Evolutionary conservation across 331 rosid species (phyloP), one percentile per base, ranked within the genome.

Genomic region (Quercus phellos): DNA sequence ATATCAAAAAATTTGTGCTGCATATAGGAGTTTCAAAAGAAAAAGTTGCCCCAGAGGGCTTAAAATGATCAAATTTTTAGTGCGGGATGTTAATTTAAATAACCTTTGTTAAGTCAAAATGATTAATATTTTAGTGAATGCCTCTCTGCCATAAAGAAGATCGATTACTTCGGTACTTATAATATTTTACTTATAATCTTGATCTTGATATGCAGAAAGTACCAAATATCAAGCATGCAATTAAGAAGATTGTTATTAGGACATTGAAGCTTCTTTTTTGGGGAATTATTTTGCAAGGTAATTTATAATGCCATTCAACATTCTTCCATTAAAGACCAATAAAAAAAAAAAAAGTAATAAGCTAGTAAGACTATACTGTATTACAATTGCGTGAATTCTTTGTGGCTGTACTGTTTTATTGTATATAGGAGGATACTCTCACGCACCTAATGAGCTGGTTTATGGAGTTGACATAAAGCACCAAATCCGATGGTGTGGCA

Each of bases 401-500:
- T 4, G 5, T 55, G 32, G 17, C 32, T 59, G 67, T 22, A 59
- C 32, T 4, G 34, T 26, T 22, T 59, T 10, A 3, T 58, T 13
- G n/a, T 30, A 32, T 5, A 12, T 78, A 92, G 97, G 94, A 26
- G 98, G 98, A 82, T 93, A 93, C 75, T 91, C 97, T 18, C 97
- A 91, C 63, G 98, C 98, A 12, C 97, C 93, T 12, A 66, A 77
- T 87, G 88, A 87, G 29, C 91, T 93, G 54, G 4, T 73, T 27
- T 93, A 88, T 66, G 98, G 98, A 63, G 88, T 93, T 74, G 87
- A 93, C 88, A 88, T 90, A 90, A 90, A 86, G 74, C 79, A 80
- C 46, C 0, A 38, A n/a, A 88, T 91, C 55, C 76, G 95, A 42
- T 89, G 97, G 95, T 90, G 89, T 82, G 98, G 97, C 78, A 91